Evolutionary conservation across 1,139 yeast species (phyloP), one percentile per base, ranked within the genome.

Genomic region (Williopsis jadinii): DNA sequence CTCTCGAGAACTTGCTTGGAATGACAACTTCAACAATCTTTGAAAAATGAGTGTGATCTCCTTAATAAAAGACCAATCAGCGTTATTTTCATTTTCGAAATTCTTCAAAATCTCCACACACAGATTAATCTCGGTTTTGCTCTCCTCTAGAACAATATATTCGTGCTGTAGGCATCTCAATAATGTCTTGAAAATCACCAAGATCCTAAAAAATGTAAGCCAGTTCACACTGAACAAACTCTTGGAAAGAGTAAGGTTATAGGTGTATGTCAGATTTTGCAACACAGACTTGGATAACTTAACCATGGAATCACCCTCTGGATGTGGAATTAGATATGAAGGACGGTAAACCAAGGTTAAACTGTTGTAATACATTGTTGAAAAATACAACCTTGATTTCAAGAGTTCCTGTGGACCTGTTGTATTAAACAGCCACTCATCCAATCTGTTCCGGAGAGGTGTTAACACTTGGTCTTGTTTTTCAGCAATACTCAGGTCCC

Each of bases 251-350:
- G 36, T 34, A 11, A 46, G 33, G 29, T 51, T 51, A 36, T 49
- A 50, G 2, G 54, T 44, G 28, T 51, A 51, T 11, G 55, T 49
- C 30, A 51, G 30, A 30, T 50, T 50, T 32, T 51, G 54, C 11
- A 50, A 39, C 4, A 49, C 54, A 3, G 51, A 48, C 28, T 47
- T 44, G 27, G 46, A 36, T 27, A 51, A 28, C 28, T 42, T 45
- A 8, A 42, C 42, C 33, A 44, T 26, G 6, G 44, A 27, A 11
- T 48, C 49, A 4, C 35, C 34, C 5, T 41, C 38, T 12, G 48
- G 45, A 3, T 38, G 29, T 8, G 50, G 52, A 29, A 46, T 45
- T 26, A 50, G 40, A 33, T 48, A 50, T 31, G 52, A 46, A 13
- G 51, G 55, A 12, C 49, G 44, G 32, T 51, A 49, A 2, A 51